These are phyloP conservation scores for Fusarium sp. DNA, from an alignment of 2,329 filamentous ascomycete species.

Conservation along the genomic window DNA sequence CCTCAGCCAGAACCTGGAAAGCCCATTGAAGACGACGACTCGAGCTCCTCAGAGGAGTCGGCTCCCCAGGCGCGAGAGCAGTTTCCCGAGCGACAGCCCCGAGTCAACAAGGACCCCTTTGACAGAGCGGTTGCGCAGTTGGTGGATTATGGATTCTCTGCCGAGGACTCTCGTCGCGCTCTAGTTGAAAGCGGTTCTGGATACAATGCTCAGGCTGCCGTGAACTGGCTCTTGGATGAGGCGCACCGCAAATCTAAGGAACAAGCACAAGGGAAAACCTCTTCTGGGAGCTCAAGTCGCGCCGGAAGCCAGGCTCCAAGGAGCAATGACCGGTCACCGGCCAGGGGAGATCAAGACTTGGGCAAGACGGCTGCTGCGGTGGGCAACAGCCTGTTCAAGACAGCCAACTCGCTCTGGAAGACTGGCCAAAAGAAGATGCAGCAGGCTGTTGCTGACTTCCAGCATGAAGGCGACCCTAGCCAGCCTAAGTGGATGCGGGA, in stretches of 20 bases:
- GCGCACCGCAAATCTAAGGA: constrained; percentile 87
- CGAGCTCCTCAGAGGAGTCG: constrained; percentile 60
- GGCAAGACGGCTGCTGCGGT: constrained; percentile 85
- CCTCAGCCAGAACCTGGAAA: constrained; percentile 65
- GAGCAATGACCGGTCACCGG: constrained; percentile 67
- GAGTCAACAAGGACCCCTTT: constrained; percentile 57
- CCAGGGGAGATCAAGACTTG: constrained; percentile 75
- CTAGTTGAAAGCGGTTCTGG: constrained; percentile 84
- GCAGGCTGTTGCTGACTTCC: constrained; percentile 90
- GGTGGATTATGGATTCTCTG: constrained; percentile 93
- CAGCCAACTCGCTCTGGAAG: constrained; percentile 95
- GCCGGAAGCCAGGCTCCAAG: constrained; percentile 33
- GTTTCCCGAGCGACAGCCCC: constrained; percentile 38
- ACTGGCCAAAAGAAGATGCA: constrained; percentile 92
- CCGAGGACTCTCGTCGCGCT: constrained; percentile 84
- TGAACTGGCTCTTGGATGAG: constrained; percentile 90
- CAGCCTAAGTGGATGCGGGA: constrained; percentile 98
- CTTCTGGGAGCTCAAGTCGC: constrained; percentile 53
- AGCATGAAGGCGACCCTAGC: constrained; percentile 75
- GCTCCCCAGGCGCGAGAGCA: constrained; percentile 30
- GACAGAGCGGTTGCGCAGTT: constrained; percentile 88
- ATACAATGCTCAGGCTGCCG: constrained; percentile 84
- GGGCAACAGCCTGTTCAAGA: constrained; percentile 88
- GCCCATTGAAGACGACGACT: constrained; percentile 64
- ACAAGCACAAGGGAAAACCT: constrained; percentile 69